These are phyloP conservation scores for Simplicillium sp. DNA, from an alignment of 2,329 filamentous ascomycete species.

Conservation along the genomic window DNA sequence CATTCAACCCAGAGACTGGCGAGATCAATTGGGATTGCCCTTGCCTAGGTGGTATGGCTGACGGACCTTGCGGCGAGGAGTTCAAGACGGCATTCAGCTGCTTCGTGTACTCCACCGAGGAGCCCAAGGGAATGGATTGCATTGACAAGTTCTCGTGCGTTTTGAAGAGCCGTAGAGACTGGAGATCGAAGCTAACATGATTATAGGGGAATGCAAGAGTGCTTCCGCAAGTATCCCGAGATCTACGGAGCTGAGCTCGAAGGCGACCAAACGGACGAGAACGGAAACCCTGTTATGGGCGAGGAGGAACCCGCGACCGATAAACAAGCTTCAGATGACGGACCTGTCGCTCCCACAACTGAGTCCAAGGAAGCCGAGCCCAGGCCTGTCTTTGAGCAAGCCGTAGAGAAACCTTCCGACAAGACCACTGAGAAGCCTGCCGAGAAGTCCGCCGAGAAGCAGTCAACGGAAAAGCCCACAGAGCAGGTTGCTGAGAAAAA, in stretches of 20 bases:
- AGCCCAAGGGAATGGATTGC: conserved; percentile 96
- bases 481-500: neutral
- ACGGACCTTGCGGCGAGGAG: conserved; percentile 90
- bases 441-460: too few relatives aligned
- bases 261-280: conserved; percentile 52
- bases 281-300: conserved; percentile 15
- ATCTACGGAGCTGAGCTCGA: conserved; percentile 84
- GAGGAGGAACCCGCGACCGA: neutral
- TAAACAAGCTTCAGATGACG: neutral
- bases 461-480: too few relatives aligned
- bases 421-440: conserved; percentile 4
- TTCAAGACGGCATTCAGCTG: conserved; percentile 96
- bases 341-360: neutral
- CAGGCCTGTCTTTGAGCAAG: conserved; percentile 1
- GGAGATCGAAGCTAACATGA: conserved; percentile 15
- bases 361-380: conserved; percentile 3
- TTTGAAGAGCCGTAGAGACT: neutral
- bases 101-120: conserved; percentile 90
- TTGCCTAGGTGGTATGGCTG: conserved; percentile 91
- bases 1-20: conserved; percentile 96
- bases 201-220: conserved; percentile 85
- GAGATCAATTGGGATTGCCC: conserved; percentile 99
- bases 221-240: conserved; percentile 87
- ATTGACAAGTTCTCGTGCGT: conserved; percentile 94
- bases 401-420: conserved; percentile 1